phyloP scores from a whole-genome alignment of 2,329 filamentous ascomycete genomes.

The Paecilomyces niveus region DNA sequence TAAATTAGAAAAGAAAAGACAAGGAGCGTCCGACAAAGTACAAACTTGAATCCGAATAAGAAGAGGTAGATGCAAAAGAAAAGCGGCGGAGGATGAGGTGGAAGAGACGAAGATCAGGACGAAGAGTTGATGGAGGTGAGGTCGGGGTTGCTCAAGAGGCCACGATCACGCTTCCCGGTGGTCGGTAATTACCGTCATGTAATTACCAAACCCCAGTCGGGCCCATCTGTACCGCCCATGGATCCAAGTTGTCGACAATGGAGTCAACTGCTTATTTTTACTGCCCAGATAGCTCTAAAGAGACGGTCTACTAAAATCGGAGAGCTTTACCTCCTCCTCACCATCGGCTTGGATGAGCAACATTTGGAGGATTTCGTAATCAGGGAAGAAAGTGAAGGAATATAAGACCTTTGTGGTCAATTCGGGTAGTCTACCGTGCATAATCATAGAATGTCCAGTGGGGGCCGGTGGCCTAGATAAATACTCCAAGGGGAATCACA shows the following conservation, averaged over 20 bases:
- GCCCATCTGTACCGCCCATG: no score
- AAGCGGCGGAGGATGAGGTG: background rate
- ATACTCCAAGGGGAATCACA: background rate
- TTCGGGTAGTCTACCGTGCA: background rate
- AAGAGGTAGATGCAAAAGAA: background rate
- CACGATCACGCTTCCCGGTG: constrained; percentile 5
- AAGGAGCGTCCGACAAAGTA: background rate
- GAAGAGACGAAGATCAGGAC: background rate
- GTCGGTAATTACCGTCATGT: background rate
- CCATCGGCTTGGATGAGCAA: background rate
- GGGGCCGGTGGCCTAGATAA: background rate
- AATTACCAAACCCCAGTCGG: background rate
- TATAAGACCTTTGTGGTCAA: background rate
- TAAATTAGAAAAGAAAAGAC: background rate
- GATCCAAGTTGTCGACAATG: no score
- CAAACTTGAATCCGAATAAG: background rate
- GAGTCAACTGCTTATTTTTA: no score
- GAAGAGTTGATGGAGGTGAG: background rate
- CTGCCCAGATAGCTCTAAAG: no score
- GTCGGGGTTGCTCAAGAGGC: constrained; percentile 5
- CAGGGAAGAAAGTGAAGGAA: background rate
- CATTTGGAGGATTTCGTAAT: background rate
- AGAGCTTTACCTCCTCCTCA: background rate
- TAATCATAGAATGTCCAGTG: background rate
- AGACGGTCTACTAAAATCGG: background rate